Percentiles rank a stretch among this genome's conserved stretches.
phyloP scores from a whole-genome alignment of 306 rosid species.

The Begonia peltatifolia region DNA sequence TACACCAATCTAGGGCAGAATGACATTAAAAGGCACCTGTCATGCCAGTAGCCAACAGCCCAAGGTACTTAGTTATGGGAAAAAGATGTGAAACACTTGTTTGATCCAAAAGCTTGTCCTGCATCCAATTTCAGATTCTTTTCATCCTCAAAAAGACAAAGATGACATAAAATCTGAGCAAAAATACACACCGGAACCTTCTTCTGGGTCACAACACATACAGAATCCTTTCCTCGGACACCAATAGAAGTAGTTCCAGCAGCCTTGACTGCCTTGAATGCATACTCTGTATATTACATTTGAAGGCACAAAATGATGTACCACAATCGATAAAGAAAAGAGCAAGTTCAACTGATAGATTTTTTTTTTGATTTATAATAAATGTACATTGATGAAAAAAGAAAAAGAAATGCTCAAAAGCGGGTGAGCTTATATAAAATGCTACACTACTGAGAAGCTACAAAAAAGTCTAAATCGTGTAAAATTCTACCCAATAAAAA shows the following conservation, averaged over 20 bases:
- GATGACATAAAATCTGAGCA: constrained; percentile 1
- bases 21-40: constrained; percentile 33
- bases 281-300: constrained; percentile 44
- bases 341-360: too few relatives aligned
- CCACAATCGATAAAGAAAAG: too few relatives aligned
- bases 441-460: too few relatives aligned
- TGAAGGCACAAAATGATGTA: too few relatives aligned
- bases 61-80: constrained; percentile 82
- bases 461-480: too few relatives aligned
- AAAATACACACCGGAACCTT: constrained; percentile 81
- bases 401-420: too few relatives aligned
- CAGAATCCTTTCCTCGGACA: constrained; percentile 82
- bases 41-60: constrained; percentile 94
- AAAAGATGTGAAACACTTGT: constrained; percentile 89
- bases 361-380: too few relatives aligned
- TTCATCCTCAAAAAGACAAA: background rate
- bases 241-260: constrained; percentile 87
- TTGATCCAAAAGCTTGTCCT: constrained; percentile 98
- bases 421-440: too few relatives aligned
- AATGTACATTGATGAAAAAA: too few relatives aligned
- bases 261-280: constrained; percentile 97
- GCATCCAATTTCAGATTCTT: constrained; percentile 7
- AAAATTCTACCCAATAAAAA: too few relatives aligned
- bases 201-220: constrained; percentile 96
- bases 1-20: background rate